These are phyloP conservation scores for Botrytis byssoidea DNA, from an alignment of 2,329 filamentous ascomycete species.

Conservation along the genomic window DNA sequence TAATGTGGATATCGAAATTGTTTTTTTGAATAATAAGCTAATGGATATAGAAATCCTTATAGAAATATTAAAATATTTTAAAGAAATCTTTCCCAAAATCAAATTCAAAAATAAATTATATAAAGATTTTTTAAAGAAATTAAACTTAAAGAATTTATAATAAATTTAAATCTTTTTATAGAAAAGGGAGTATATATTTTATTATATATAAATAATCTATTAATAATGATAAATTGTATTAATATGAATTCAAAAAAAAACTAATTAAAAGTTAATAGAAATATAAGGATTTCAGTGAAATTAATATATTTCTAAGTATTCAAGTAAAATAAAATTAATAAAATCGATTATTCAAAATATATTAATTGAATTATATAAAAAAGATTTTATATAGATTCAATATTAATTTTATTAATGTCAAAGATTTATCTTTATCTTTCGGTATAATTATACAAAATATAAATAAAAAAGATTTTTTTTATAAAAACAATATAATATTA, in stretches of 20 bases:
- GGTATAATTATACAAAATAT: no score
- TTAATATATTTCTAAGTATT: neutral
- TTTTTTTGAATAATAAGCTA: neutral
- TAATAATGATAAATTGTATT: neutral
- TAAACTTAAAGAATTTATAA: neutral
- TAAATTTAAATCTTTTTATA: neutral
- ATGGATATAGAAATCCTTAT: neutral
- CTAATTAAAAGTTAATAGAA: neutral
- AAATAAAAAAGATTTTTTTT: rapidly evolving
- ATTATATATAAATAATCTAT: neutral
- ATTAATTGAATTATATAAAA: neutral
- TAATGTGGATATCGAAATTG: neutral
- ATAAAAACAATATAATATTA: neutral
- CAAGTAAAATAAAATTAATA: neutral
- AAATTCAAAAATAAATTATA: neutral
- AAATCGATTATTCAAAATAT: neutral
- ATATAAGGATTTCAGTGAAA: neutral
- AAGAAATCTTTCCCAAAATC: neutral
- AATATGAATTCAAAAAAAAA: neutral
- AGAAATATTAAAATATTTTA: neutral
- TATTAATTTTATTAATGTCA: neutral
- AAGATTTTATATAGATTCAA: neutral
- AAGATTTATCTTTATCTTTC: neutral
- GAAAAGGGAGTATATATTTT: neutral
- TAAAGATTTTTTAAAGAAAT: no score